Conservation (phyloP, 2,329 filamentous ascomycete species). For the Teratosphaeria viscida region DNA sequence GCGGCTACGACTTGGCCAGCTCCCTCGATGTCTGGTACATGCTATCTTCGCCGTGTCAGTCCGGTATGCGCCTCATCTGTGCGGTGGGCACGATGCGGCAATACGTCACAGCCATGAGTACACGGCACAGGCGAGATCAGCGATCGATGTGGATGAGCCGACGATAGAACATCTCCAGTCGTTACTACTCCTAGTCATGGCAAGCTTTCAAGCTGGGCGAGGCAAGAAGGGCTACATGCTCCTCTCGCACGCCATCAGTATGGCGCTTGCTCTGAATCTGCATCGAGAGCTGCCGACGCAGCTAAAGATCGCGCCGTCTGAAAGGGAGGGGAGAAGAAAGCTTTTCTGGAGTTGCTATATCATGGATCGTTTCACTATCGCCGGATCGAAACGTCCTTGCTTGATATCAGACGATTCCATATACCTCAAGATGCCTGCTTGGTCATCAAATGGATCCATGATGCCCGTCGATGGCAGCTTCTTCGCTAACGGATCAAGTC, state of each 20-base stretch:
- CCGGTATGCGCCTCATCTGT: conserved; percentile 58
- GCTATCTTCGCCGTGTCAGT: conserved; percentile 41
- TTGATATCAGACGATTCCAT: conserved; percentile 69
- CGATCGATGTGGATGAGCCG: conserved; percentile 70
- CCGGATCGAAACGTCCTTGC: conserved; percentile 73
- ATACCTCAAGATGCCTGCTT: conserved; percentile 63
- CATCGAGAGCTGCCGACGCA: conserved; percentile 63
- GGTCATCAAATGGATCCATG: conserved; percentile 52
- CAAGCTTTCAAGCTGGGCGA: conserved; percentile 65
- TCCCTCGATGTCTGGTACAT: conserved; percentile 43
- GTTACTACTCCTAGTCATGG: conserved; percentile 62
- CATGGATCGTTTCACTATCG: conserved; percentile 72
- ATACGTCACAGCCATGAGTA: conserved; percentile 62
- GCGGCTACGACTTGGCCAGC: conserved; percentile 56
- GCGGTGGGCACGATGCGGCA: conserved; percentile 56
- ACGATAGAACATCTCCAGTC: conserved; percentile 69
- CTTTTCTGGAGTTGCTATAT: conserved; percentile 85
- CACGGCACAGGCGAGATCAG: conserved; percentile 55
- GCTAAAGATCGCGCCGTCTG: conserved; percentile 51
- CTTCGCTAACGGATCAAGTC: conserved; percentile 68
- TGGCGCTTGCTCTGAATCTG: conserved; percentile 72
- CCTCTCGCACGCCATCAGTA: conserved; percentile 66
- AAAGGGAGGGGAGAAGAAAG: conserved; percentile 67
- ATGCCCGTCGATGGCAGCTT: conserved; percentile 65
- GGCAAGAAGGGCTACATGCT: conserved; percentile 84